Evolutionary conservation across 495 filamentous ascomycete genomes (phyloP), one percentile per base, ranked within the genome.

Genomic region (Penicillium lagena): DNA sequence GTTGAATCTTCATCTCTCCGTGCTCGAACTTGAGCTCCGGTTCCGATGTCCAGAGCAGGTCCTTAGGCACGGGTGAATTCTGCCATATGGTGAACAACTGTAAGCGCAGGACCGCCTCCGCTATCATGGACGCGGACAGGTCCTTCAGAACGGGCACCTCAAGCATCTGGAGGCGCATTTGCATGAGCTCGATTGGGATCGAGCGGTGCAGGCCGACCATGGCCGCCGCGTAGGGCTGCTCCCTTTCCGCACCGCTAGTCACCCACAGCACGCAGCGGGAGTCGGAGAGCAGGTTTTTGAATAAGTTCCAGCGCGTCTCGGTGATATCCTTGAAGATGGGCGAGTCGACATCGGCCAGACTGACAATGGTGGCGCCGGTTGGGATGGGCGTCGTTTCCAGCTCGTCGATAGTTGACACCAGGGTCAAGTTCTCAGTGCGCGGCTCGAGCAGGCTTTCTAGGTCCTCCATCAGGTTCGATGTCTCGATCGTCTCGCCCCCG

Each of bases 291-390:
- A 78, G 3, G 7, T 41, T 46, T 29, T 60, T 48, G 30, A 58
- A 55, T 4, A 46, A 39, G n/a, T 36, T 49, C 30, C 55, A 17
- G 0, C 36, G 40, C n/a, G 29, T 7, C 2, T 48, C 12, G 6
- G 57, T 60, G 12, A 78, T 54, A 4, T 50, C 45, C n/a, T 64
- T 45, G 6, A 81, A 67, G 4, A 70, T 51, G 0, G 70, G 61
- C 8, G 57, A 54, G 47, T 73, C 64, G 7, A 73, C 52, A 27
- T 80, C 78, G 9, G 61, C 45, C 34, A 81, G 47, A 43, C 55
- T 66, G 15, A 80, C 44, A 2, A 77, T 63, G 0, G 58, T 55
- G 12, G 55, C 56, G 48, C 59, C 59, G 0, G 54, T 46, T n/a
- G 51, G 49, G n/a, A 54, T 27, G 1, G 52, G 30, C 6, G 39